Base-by-base conservation (phyloP, 169 alveolate species). In the Eimeria brunetti region DNA sequence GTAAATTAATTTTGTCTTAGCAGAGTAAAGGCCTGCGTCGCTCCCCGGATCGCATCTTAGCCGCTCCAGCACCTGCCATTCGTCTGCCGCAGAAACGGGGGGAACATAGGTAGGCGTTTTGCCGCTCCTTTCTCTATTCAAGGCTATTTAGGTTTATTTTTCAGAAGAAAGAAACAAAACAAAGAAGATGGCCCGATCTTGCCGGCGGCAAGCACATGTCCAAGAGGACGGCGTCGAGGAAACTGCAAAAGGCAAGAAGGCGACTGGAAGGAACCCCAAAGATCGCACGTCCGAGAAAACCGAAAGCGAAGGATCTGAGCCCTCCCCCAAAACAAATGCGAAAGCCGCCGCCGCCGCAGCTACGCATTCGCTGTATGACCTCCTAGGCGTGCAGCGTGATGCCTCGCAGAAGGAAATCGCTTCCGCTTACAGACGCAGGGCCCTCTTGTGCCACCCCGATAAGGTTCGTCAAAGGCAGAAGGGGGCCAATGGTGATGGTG, bases 361-460 rank as follows among this genome's bases (percentile, higher is more conserved):
- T 2, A 22, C 73, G 44, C 76, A 76, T 27, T 33, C 95, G 56
- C 95, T 95, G 27, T 96, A 96, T 75, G 97, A 93, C 69, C 76
- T 90, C 41, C 91, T 96, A 46, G 96, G 96, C 62, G 92, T 96
- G 44, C 33, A 71, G 12, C 96, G 89, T 30, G 96, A 88, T 16
- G 97, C 97, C 30, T 67, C 97, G 36, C 92, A 90, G 12, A 89
- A 94, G 89, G 99, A 98, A 30, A 97, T 98, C 60, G 97, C 98
- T 67, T 97, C 98, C 96, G 97, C 99, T 9, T 98, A 96, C 96
- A 96, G 98, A 58, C 97, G 97, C 80, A 96, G 97, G 11, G 99
- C 98, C 4, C 95, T 97, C 36, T 96, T 92, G 78, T 97, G 96
- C 88, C 99, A 98, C 93, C 99, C 99, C 1, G 99, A 98, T 91